phyloP scores from a whole-genome alignment of 768 basidiomycete species.

The Dioszegia aurantiaca region DNA sequence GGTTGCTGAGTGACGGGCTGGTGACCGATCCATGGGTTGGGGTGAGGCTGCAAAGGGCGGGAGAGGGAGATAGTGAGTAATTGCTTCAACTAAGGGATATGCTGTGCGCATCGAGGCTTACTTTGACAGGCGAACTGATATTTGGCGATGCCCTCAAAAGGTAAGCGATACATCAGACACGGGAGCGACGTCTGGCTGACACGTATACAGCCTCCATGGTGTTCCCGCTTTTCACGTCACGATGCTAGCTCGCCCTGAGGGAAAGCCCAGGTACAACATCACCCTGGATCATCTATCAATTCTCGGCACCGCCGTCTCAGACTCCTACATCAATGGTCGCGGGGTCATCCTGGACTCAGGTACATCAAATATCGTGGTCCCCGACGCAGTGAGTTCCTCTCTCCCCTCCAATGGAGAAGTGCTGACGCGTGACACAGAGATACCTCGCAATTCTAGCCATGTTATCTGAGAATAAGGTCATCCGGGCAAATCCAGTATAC shows the following conservation, averaged over 20 bases:
- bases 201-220: background rate
- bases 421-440: constrained; percentile 1
- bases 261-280: background rate
- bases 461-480: background rate
- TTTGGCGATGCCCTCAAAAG: constrained; percentile 9
- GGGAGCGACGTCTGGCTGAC: background rate
- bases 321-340: background rate
- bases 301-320: background rate
- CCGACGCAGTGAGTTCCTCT: constrained; percentile 2
- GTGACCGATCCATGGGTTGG: constrained; percentile 12
- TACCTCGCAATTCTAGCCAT: background rate
- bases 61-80: constrained; percentile 13
- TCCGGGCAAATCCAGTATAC: background rate
- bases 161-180: background rate
- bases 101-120: background rate
- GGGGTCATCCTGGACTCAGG: constrained; percentile 6
- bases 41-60: constrained; percentile 1
- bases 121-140: constrained; percentile 6
- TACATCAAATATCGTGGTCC: constrained; percentile 11
- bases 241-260: background rate
- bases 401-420: background rate
- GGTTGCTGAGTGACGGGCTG: constrained; percentile 1
- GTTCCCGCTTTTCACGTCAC: constrained; percentile 1
- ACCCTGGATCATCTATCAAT: constrained; percentile 6
- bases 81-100: background rate